A percentile compares a stretch with the other conserved stretches of the same genome.
Evolutionary conservation across 1,284 basidiomycete species (phyloP).

Genomic region (Trichosporon ovoides): DNA sequence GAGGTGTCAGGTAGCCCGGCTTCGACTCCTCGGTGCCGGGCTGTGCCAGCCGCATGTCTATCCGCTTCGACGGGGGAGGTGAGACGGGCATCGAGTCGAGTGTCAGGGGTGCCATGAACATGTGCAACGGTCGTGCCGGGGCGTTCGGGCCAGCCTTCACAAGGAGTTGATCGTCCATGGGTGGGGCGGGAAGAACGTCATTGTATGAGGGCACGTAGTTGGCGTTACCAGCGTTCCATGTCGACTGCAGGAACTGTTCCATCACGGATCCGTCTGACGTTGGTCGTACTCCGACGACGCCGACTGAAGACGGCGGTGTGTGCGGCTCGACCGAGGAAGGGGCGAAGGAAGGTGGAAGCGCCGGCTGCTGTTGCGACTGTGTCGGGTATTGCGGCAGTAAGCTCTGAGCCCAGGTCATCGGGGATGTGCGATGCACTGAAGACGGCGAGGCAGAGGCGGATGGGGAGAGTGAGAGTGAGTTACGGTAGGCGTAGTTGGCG

Average conservation of each 20-base stretch:
- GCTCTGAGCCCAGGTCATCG: slow-evolving; percentile 17
- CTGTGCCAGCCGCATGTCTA: slow-evolving; percentile 42
- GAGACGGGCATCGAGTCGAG: slow-evolving; percentile 7
- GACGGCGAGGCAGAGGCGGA: slow-evolving; percentile 15
- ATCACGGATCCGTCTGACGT: slow-evolving; percentile 8
- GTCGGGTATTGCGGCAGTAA: neutral
- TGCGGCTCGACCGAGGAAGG: slow-evolving; percentile 17
- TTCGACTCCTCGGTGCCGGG: slow-evolving; percentile 33
- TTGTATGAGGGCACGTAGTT: slow-evolving; percentile 11
- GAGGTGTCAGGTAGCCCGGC: slow-evolving; percentile 36
- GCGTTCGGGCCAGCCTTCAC: slow-evolving; percentile 17
- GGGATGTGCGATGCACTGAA: slow-evolving; percentile 17
- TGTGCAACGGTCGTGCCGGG: slow-evolving; percentile 12
- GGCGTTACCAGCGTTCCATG: neutral
- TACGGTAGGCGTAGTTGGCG: slow-evolving; percentile 9
- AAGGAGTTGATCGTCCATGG: slow-evolving; percentile 13
- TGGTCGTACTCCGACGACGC: neutral
- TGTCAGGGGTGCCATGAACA: slow-evolving; percentile 17
- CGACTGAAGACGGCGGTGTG: slow-evolving; percentile 16
- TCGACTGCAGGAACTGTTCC: slow-evolving; percentile 12
- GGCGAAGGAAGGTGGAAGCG: neutral
- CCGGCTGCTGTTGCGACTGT: neutral
- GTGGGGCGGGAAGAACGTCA: slow-evolving; percentile 2
- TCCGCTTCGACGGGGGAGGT: slow-evolving; percentile 19
- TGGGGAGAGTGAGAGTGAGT: slow-evolving; percentile 19